Evolutionary conservation across 2,329 filamentous ascomycete genomes (phyloP).

Genomic region (Dactylellina drechsleri): DNA sequence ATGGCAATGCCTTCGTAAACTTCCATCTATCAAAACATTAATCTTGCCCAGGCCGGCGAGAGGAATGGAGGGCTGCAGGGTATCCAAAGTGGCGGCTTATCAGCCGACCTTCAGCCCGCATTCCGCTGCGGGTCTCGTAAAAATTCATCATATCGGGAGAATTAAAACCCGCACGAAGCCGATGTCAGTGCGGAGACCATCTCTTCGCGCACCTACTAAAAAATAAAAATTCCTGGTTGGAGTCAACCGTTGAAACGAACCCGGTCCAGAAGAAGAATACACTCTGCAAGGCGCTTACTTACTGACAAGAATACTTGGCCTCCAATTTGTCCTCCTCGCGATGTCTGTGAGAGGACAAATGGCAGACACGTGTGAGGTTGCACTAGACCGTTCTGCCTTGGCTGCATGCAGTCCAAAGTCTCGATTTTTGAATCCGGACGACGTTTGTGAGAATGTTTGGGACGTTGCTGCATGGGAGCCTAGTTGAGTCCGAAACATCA

Average conservation of each 20-base stretch:
- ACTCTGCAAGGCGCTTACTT: conserved; percentile 28
- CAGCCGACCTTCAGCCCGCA: conserved; percentile 27
- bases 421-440: too few relatives aligned
- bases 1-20: too few relatives aligned
- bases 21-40: neutral
- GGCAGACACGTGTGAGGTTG: conserved; percentile 44
- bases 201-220: conserved; percentile 4
- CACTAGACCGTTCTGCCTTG: conserved; percentile 27
- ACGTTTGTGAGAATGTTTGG: too few relatives aligned
- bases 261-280: conserved; percentile 1
- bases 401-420: conserved; percentile 23
- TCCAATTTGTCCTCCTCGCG: neutral
- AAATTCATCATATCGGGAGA: conserved; percentile 40
- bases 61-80: neutral
- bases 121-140: conserved; percentile 48
- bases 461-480: conserved; percentile 2
- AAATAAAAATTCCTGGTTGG: conserved; percentile 38
- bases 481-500: neutral
- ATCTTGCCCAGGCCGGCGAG: too few relatives aligned
- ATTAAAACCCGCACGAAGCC: conserved; percentile 31
- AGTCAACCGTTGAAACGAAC: neutral
- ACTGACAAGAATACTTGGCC: too few relatives aligned
- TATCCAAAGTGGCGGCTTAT: conserved; percentile 12
- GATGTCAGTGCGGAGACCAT: conserved; percentile 35
- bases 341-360: neutral